A percentile compares a stretch with the other conserved stretches of the same genome.
These are phyloP conservation scores for Ophiostoma sp. DNA, from an alignment of 2,329 filamentous ascomycete genomes.

Conservation along the genomic window DNA sequence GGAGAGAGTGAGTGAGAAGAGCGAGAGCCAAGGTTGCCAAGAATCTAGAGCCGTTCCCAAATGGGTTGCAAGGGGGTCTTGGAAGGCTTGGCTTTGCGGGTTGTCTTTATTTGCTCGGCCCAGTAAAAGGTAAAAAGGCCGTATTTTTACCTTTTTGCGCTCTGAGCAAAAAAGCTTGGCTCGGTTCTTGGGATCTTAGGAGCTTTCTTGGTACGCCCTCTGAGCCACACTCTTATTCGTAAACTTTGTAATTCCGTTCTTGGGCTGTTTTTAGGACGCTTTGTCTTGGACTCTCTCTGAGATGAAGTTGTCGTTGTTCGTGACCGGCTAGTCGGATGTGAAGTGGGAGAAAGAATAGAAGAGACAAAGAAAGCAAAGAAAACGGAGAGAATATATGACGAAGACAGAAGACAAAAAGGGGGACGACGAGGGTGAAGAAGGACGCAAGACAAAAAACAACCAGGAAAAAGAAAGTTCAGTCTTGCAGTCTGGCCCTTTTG, in stretches of 20 bases:
- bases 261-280: not conserved
- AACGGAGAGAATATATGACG: not conserved
- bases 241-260: not conserved
- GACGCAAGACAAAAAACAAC: not conserved
- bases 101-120: constrained; percentile 18
- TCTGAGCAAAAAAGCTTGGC: constrained; percentile 11
- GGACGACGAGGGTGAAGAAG: not conserved
- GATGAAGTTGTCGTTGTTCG: not conserved
- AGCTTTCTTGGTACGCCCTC: constrained; percentile 6
- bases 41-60: constrained; percentile 25
- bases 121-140: not conserved
- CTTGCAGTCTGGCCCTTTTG: not conserved
- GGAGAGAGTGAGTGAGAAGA: not conserved
- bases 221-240: constrained; percentile 13
- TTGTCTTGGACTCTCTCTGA: not conserved
- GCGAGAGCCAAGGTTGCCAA: constrained; percentile 18
- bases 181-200: constrained; percentile 1
- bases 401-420: not conserved
- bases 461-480: not conserved
- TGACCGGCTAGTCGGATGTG: not conserved
- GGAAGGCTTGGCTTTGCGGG: constrained; percentile 22
- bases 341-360: not conserved
- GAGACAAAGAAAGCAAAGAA: not conserved
- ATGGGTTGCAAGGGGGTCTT: constrained; percentile 15
- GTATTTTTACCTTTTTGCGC: not conserved